Base-by-base conservation (phyloP, 371 early-diverging fungal genomes). In the Haplosporangium sp. region DNA sequence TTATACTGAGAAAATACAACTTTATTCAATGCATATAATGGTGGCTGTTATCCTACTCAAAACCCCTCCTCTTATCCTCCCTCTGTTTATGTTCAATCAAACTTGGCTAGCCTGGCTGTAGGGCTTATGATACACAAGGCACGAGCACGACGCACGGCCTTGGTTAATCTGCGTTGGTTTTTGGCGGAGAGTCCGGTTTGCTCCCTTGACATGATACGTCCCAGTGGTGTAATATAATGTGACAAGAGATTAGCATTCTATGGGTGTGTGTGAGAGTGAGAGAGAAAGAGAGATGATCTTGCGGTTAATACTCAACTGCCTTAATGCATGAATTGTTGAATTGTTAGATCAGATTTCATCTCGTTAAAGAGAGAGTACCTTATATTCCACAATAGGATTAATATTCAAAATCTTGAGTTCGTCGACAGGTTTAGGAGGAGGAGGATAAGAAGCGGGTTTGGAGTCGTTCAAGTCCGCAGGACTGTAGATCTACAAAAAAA, bases 61-160 rank as follows among this genome's bases (percentile, higher is more conserved):
- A 4, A 1, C 27, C 27, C 27, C 58, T 37, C 39, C 60, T 59
- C 60, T 19, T 17, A n/a, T 4, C 7, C n/a, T 40, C 42, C 39
- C 60, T 45, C 19, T 38, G 44, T 15, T 19, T 61, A 34, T 50
- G 47, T 64, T 63, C 66, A 71, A 19, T 27, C 27, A 27, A 27
- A 27, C 27, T 27, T 27, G 27, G 27, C 27, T 27, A 27, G 27
- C 64, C 75, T 76, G 39, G 83, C 70, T 2, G 83, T 76, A 60
- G 77, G 74, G 62, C 77, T 73, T 39, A 82, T 61, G 50, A 87
- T 86, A 76, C 96, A 95, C 88, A 95, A 90, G 4, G 94, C 92
- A 66, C 95, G 89, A 13, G 95, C 94, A 69, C 96, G 87, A 77
- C 93, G 94, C 58, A 96, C 93, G 27, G 95, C 95, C 84, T 92